Conservation (phyloP, 2,329 filamentous ascomycete species). For the Fusarium sp. region DNA sequence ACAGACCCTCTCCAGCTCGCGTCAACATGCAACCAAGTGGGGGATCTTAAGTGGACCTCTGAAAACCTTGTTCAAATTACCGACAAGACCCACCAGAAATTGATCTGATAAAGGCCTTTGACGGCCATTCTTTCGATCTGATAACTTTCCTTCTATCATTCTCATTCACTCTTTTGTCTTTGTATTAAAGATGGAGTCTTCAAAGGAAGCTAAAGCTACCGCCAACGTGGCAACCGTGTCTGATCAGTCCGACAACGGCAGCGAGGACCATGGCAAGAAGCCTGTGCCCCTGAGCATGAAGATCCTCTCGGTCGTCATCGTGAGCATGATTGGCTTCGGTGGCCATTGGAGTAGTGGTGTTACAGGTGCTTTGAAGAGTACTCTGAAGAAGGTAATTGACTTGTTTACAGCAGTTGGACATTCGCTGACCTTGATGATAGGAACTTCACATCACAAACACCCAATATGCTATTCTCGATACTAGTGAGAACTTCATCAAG, state of each 20-base stretch:
- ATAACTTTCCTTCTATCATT: conserved; percentile 29
- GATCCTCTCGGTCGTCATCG: conserved; percentile 60
- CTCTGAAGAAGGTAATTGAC: conserved; percentile 64
- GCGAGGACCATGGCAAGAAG: conserved; percentile 40
- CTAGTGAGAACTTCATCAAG: conserved; percentile 73
- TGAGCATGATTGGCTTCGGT: conserved; percentile 69
- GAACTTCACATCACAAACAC: conserved; percentile 71
- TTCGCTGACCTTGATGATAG: conserved; percentile 37
- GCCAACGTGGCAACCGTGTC: conserved; percentile 13
- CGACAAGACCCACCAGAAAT: conserved; percentile 29
- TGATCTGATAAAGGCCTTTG: conserved; percentile 45
- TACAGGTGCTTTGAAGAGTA: conserved; percentile 72
- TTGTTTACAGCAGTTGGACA: rapidly evolving
- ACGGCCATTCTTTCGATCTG: conserved; percentile 12
- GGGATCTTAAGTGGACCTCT: conserved; percentile 19
- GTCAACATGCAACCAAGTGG: conserved; percentile 17
- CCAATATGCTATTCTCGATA: conserved; percentile 69
- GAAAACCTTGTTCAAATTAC: conserved; percentile 21
- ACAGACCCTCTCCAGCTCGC: not conserved
- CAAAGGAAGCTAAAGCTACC: conserved; percentile 30
- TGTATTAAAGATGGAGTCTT: conserved; percentile 1
- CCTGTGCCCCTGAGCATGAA: conserved; percentile 51
- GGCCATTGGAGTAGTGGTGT: conserved; percentile 72
- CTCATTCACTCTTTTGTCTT: not conserved
- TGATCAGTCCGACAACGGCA: conserved; percentile 30